Base-by-base conservation (phyloP, 164 flowering plant genomes). In the Berberis thunbergii region DNA sequence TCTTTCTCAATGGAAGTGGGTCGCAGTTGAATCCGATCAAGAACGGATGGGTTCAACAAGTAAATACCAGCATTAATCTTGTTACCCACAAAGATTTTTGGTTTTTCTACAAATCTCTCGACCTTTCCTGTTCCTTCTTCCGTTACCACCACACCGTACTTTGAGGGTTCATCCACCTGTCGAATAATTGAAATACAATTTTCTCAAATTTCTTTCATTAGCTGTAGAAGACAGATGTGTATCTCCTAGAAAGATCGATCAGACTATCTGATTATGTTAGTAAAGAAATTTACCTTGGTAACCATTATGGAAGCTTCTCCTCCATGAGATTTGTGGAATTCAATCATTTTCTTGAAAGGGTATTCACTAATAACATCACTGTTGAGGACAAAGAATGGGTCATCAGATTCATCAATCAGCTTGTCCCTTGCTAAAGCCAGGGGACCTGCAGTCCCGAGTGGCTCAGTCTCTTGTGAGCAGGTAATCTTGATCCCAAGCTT, bases 271-370 rank as follows among this genome's bases (percentile, higher is more conserved):
- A 52, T 6, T 7, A 52, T 3, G 54, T 6, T 1, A 52, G n/a
- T 52, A 52, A 1, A 64, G 7, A 68, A 61, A 38, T 45, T 76
- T 83, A 89, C 99, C 92, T 95, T 91, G 71, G 99, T 95, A 2
- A 95, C 99, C 99, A 95, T 87, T 11, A 91, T 86, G 69, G 99
- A 91, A 61, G 97, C 97, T 67, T 91, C 97, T 61, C 92, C 96
- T 54, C 97, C 94, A 80, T 91, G 97, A 57, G 83, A 64, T 76
- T 89, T 89, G 76, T 95, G 99, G 75, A 91, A 91, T 53, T 78
- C 84, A 55, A 95, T 87, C 90, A 95, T 91, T 76, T 89, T 79
- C 65, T 84, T 76, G 66, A 95, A 79, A 6, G 99, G 99, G 67
- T 89, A 95, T 64, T 95, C 99, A 75, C 99, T 82, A 70, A 95